Conservation (phyloP, 2,329 filamentous ascomycete genomes). For the Alternaria sp. region DNA sequence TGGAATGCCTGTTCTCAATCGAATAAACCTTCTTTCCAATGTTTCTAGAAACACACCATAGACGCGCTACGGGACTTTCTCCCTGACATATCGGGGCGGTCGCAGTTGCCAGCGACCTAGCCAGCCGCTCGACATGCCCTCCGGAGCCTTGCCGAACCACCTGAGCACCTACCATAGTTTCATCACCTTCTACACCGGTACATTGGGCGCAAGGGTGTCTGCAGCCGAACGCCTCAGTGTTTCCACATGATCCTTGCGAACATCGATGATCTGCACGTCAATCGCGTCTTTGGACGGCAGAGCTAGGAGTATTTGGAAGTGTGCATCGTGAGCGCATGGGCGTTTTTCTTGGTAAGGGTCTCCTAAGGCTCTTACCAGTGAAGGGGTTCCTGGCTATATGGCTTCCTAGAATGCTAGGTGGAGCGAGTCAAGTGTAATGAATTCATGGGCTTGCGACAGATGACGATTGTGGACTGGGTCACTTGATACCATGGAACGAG, state of each 20-base stretch:
- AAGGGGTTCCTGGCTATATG: constrained; percentile 17
- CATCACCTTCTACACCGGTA: constrained; percentile 9
- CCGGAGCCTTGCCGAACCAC: constrained; percentile 17
- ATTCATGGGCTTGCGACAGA: constrained; percentile 11
- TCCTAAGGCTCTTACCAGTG: constrained; percentile 9
- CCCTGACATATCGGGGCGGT: constrained; percentile 4
- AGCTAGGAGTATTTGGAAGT: constrained; percentile 15
- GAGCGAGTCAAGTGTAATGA: constrained; percentile 19
- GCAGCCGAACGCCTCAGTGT: constrained; percentile 9
- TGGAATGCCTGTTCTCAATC: background rate
- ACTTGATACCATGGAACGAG: constrained; percentile 12
- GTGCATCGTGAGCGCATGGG: constrained; percentile 14
- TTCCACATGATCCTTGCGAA: constrained; percentile 14
- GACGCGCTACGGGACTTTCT: constrained; percentile 8
- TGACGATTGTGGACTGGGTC: constrained; percentile 12
- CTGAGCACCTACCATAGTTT: constrained; percentile 13
- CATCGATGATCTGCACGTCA: constrained; percentile 18
- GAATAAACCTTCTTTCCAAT: constrained; percentile 8
- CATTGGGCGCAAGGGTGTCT: constrained; percentile 6
- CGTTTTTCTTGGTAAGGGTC: constrained; percentile 10
- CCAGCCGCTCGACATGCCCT: constrained; percentile 21
- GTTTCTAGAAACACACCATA: constrained; percentile 18
- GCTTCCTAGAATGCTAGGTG: constrained; percentile 20
- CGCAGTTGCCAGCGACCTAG: background rate
- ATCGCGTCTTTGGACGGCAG: constrained; percentile 6